phyloP scores from a whole-genome alignment of 257 asterid genomes.

The Galeopsis tetrahit region DNA sequence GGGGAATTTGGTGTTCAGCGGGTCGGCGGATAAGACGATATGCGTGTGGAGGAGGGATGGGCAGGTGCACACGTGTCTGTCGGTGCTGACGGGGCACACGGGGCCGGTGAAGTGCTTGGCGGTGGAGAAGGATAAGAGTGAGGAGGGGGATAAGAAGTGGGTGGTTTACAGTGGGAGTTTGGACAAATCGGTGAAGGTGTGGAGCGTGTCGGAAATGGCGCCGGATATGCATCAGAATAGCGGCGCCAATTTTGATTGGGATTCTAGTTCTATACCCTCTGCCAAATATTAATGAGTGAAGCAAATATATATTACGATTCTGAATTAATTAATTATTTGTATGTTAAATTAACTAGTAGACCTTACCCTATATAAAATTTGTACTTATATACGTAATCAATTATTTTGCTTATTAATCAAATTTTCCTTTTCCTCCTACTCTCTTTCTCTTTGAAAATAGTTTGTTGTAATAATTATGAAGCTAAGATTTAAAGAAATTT shows the following conservation, averaged over 20 bases:
- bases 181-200: constrained; percentile 13
- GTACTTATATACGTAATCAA: neutral
- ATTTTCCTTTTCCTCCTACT: neutral
- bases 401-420: neutral
- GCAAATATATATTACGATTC: neutral
- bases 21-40: constrained; percentile 22
- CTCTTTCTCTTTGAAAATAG: too few species aligned
- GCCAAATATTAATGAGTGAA: neutral
- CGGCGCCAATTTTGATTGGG: neutral
- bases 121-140: constrained; percentile 17
- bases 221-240: constrained; percentile 8
- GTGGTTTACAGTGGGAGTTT: constrained; percentile 15
- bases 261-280: neutral
- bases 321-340: neutral
- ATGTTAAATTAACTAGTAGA: neutral
- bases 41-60: constrained; percentile 24
- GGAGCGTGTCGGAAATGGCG: constrained; percentile 21
- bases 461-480: too few species aligned
- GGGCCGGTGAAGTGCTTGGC: constrained; percentile 20
- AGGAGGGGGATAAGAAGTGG: constrained; percentile 14
- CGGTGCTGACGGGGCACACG: constrained; percentile 22
- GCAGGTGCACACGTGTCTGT: constrained; percentile 11
- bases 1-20: constrained; percentile 11
- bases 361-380: neutral
- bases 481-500: too few species aligned